A percentile compares a stretch with the other conserved stretches of the same genome.
Evolutionary conservation across 1,139 yeast species (phyloP).

Genomic region (Protomyces inouyei): DNA sequence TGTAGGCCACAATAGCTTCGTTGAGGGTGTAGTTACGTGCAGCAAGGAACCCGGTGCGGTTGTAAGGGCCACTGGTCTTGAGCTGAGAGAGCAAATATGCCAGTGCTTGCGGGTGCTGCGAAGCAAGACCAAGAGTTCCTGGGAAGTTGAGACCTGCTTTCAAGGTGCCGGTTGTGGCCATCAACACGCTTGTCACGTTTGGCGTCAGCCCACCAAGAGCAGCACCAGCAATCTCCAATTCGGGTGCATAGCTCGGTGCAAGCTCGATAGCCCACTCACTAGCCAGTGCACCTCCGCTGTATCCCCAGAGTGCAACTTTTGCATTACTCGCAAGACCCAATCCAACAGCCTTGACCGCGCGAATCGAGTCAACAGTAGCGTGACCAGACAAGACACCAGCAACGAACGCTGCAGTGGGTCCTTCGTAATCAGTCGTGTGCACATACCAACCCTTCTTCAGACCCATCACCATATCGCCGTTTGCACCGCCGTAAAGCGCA

Average conservation of each 20-base stretch:
- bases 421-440: constrained; percentile 37
- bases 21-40: constrained; percentile 32
- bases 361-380: constrained; percentile 36
- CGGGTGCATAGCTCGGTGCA: constrained; percentile 37
- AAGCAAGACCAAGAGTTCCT: constrained; percentile 36
- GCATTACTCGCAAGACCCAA: constrained; percentile 28
- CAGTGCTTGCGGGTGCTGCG: constrained; percentile 36
- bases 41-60: constrained; percentile 27
- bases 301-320: constrained; percentile 35
- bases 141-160: constrained; percentile 36
- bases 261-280: constrained; percentile 39
- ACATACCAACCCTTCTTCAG: constrained; percentile 35
- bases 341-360: constrained; percentile 34
- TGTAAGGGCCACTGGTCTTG: constrained; percentile 26
- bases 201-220: constrained; percentile 37
- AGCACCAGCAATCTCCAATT: constrained; percentile 34
- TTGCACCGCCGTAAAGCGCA: constrained; percentile 32
- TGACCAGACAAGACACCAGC: constrained; percentile 37
- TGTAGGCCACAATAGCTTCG: constrained; percentile 32
- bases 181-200: constrained; percentile 33
- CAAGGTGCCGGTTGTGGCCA: constrained; percentile 32
- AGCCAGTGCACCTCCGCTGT: constrained; percentile 39
- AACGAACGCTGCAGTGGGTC: constrained; percentile 35
- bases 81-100: constrained; percentile 20
- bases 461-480: constrained; percentile 28